Percentiles rank a stretch among this genome's conserved stretches.
These are phyloP conservation scores for Nakazawaea wyomingensis DNA, from an alignment of 805 yeast genomes.

Conservation along the genomic window DNA sequence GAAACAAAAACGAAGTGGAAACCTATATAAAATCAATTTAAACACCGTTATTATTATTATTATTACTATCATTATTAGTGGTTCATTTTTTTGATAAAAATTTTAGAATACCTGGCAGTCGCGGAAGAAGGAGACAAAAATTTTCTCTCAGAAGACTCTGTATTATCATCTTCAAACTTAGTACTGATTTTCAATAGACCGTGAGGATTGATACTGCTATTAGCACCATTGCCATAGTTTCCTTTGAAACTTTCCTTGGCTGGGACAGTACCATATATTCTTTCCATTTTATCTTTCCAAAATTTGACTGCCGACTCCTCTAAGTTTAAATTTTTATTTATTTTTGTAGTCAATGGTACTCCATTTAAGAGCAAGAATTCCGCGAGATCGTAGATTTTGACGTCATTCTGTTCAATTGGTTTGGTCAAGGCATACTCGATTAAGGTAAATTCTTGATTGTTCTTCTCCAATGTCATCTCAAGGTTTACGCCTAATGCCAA, in stretches of 20 bases:
- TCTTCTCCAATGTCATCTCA: conserved; percentile 33
- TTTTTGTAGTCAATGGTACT: conserved; percentile 35
- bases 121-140: conserved; percentile 4
- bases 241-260: background rate
- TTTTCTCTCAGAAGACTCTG: background rate
- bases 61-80: conserved; percentile 1
- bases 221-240: background rate
- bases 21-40: too few species aligned
- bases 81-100: conserved; percentile 2
- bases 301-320: conserved; percentile 44
- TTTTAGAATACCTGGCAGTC: conserved; percentile 4
- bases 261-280: conserved; percentile 19
- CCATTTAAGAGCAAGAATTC: conserved; percentile 59
- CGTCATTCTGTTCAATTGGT: conserved; percentile 7
- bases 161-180: background rate
- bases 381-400: conserved; percentile 39
- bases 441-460: conserved; percentile 24
- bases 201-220: background rate
- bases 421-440: conserved; percentile 51
- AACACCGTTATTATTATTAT: background rate
- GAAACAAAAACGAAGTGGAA: too few species aligned
- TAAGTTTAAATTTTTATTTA: conserved; percentile 31
- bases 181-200: conserved; percentile 1
- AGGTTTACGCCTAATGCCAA: conserved; percentile 46
- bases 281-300: conserved; percentile 44